Evolutionary conservation across 1,284 basidiomycete species (phyloP), one percentile per base, ranked within the genome.

Genomic region (Ganoderma sp.): DNA sequence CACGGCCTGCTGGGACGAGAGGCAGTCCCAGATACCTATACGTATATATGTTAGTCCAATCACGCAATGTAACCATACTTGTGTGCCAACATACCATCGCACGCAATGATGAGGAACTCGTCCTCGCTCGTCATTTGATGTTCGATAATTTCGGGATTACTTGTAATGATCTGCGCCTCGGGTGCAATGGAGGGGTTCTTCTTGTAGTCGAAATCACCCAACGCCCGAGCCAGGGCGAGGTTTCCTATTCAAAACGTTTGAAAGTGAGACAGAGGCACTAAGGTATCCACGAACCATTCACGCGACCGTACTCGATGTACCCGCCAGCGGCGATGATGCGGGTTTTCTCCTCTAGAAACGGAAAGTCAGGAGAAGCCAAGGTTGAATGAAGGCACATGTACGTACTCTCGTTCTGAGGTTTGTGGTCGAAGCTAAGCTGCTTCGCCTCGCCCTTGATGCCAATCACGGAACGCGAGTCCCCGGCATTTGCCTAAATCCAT

Each of bases 191-290:
- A 82, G 64, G 88, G 87, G 78, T 97, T 97, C 81, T 97, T 96
- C 87, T 99, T 99, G 86, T 98, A 99, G 76, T 98, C 96, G 78
- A 99, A 99, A 79, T 99, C 98, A 66, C 98, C 98, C 37, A 99
- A 85, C 1, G 98, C 98, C 75, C 98, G 87, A 25, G 97, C 98
- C 54, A 99, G 83, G 0, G 98, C 97, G 67, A 99, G 89, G 78
- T 99, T 99, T 71, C 98, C 96, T 97, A 76, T 68, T 37, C 39
- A 54, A 37, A 67, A 50, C 37, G 25, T 63, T 45, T 73, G 61
- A 69, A 64, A 25, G 41, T 62, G 32, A 67, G 66, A 58, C 22
- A 50, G 22, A 60, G 50, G 64, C 12, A 61, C 7, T 54, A 34
- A 61, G 60, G 28, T 54, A 67, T 48, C 32, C n/a, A 67, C 28